Evolutionary conservation across 2,329 filamentous ascomycete genomes (phyloP).

Genomic region (Microcera coccophila): DNA sequence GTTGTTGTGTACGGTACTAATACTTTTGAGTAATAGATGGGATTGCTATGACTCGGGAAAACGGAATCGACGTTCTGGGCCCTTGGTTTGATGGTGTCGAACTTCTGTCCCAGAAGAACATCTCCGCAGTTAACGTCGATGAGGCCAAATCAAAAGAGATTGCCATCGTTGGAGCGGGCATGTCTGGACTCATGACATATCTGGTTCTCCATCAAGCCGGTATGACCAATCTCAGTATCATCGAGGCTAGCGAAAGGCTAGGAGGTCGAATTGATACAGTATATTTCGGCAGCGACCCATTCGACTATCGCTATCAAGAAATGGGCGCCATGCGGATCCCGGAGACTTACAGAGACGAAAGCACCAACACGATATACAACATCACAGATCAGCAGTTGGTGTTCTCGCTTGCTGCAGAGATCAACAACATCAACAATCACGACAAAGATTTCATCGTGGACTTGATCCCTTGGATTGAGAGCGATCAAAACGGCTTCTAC

Average conservation of each 20-base stretch:
- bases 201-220: constrained; percentile 49
- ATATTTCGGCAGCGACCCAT: constrained; percentile 56
- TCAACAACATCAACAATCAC: constrained; percentile 58
- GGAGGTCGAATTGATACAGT: constrained; percentile 62
- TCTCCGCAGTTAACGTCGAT: constrained; percentile 32
- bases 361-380: constrained; percentile 50
- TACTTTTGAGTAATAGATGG: constrained; percentile 16
- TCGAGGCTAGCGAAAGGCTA: constrained; percentile 57
- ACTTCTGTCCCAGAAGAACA: constrained; percentile 52
- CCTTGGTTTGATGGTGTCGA: constrained; percentile 65
- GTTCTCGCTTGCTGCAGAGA: constrained; percentile 57
- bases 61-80: constrained; percentile 45
- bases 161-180: constrained; percentile 63
- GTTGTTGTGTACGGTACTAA: constrained; percentile 18
- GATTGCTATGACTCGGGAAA: constrained; percentile 49
- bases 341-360: constrained; percentile 45
- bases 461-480: constrained; percentile 62
- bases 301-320: constrained; percentile 56
- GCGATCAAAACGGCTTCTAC: constrained; percentile 50
- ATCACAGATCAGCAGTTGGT: constrained; percentile 63
- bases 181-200: constrained; percentile 60
- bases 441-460: constrained; percentile 48
- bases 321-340: constrained; percentile 65
- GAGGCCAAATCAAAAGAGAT: constrained; percentile 32
- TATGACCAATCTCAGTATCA: constrained; percentile 57